Conservation (phyloP, 495 filamentous ascomycete species). For the Xylaria sp. region DNA sequence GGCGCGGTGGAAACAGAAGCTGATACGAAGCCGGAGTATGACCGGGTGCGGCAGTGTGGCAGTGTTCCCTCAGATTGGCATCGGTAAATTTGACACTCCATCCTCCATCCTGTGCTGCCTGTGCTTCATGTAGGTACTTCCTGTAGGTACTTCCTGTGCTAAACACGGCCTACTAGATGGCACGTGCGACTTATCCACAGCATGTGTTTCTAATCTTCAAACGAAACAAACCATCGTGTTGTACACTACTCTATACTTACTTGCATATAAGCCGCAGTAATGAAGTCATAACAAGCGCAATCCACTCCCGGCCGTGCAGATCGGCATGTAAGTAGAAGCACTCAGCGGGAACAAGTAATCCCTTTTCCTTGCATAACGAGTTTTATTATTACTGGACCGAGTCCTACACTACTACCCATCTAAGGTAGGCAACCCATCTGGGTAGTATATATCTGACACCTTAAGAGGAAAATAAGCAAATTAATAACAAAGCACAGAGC, state of each 20-base stretch:
- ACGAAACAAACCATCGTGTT: background rate
- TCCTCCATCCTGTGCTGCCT: background rate
- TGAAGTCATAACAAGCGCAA: conserved; percentile 13
- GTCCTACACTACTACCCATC: background rate
- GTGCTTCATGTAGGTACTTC: no score
- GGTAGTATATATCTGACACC: background rate
- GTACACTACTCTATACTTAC: no score
- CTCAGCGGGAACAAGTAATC: background rate
- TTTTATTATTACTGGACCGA: background rate
- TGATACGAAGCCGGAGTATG: conserved; percentile 21
- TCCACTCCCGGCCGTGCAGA: background rate
- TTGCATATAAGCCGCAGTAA: background rate
- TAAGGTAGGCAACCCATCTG: no score
- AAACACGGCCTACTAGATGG: background rate
- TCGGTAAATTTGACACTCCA: conserved; percentile 4
- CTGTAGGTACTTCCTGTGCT: no score
- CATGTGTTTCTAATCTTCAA: conserved; percentile 5
- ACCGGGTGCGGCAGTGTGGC: no score
- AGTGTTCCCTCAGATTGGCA: conserved; percentile 18
- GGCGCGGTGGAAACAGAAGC: conserved; percentile 10
- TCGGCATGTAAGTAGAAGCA: background rate
- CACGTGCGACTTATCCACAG: background rate
- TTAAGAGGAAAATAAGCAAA: conserved; percentile 4
- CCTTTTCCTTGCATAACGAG: background rate
- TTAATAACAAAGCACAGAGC: background rate